These are phyloP conservation scores for Euphorbia schlechtendalii DNA, from an alignment of 441 rosid species.

Conservation along the genomic window DNA sequence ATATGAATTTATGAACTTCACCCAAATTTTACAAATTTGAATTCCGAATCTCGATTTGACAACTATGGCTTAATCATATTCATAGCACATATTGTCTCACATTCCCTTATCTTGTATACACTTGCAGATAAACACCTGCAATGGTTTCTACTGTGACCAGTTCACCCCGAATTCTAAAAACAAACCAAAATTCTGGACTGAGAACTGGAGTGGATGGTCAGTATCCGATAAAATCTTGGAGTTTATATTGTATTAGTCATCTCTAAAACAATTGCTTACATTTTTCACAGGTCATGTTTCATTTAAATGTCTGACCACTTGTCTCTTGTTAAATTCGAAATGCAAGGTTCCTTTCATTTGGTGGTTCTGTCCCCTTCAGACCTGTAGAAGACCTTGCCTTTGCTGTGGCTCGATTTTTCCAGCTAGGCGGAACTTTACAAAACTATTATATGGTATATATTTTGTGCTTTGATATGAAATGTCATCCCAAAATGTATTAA, in stretches of 20 bases:
- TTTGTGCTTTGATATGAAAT: background rate
- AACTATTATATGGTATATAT: constrained; percentile 89
- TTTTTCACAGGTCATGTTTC: too few relatives aligned
- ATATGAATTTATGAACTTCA: too few relatives aligned
- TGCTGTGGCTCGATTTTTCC: constrained; percentile 66
- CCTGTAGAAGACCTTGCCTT: constrained; percentile 83
- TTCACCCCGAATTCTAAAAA: constrained; percentile 62
- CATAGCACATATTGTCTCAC: background rate
- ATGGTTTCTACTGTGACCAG: constrained; percentile 92
- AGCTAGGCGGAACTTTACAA: constrained; percentile 64
- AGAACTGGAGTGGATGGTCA: constrained; percentile 93
- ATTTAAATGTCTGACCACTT: constrained; percentile 2
- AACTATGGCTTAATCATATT: too few relatives aligned
- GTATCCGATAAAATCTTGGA: constrained; percentile 22
- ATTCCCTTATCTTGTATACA: background rate
- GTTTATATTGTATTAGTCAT: background rate
- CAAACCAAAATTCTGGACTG: constrained; percentile 91
- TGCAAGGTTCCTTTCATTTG: constrained; percentile 63
- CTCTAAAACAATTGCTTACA: background rate
- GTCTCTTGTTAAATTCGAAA: background rate
- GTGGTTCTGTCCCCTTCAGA: constrained; percentile 80
- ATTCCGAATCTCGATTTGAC: too few relatives aligned
- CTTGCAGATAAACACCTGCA: constrained; percentile 75
- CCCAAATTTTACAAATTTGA: too few relatives aligned
- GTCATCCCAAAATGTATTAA: background rate